Evolutionary conservation across 2,329 filamentous ascomycete genomes (phyloP), one percentile per base, ranked within the genome.

Genomic region (Dactylonectria estremocensis): DNA sequence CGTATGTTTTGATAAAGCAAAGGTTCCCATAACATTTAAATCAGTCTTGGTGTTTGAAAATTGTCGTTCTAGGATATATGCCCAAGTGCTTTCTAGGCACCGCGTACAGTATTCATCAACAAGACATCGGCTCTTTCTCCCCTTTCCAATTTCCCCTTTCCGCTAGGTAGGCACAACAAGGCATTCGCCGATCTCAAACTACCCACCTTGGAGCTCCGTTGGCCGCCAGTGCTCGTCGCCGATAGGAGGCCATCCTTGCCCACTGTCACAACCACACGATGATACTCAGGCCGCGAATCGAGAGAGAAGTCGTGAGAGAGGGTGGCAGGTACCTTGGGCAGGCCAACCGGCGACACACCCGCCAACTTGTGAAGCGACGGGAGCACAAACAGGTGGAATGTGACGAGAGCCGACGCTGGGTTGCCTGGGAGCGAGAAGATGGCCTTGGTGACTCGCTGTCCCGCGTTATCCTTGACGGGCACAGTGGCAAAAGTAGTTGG

Each of bases 401-500:
- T 97, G 10, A 98, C 96, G 2, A 98, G 87, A 0, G 96, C 95
- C 2, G 93, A 96, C 2, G 95, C 96, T 0, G 96, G 96, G 78
- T 99, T 99, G 0, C 96, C 96, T 0, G 96, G 96, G 0, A 99
- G 86, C 0, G 94, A 93, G 82, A 99, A 99, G 71, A 99, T 89
- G 65, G 92, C 87, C 77, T 93, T 95, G 1, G 83, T 83, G 24
- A 89, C 80, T 52, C 90, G 87, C 46, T 88, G 83, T 20, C 90
- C 89, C 2, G 76, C 77, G 68, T 88, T 87, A 66, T 89, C 84
- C 79, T 91, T 91, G 45, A 88, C 84, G 1, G 93, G 91, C 0
- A 98, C 88, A 0, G 94, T 98, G 2, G 96, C 96, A 80, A 99
- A 99, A 0, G 96, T 99, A 0, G 95, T 98, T 2, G 96, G 96